Base-by-base conservation (phyloP, 768 basidiomycete species). In the Naganishia randhawae region DNA sequence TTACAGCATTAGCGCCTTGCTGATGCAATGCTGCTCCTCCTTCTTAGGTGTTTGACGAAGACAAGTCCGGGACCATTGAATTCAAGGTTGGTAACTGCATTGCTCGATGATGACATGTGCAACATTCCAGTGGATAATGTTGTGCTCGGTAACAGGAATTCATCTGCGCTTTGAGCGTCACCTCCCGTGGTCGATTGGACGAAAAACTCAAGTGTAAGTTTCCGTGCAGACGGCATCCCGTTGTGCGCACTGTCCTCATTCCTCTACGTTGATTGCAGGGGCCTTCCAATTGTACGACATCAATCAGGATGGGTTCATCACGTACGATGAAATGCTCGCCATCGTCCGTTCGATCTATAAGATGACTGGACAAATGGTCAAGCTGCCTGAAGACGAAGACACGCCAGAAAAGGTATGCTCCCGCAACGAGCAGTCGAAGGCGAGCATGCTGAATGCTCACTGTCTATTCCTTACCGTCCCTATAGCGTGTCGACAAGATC, bases 331-430 rank as follows among this genome's bases (percentile, higher is more conserved):
- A 83, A 99, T 99, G 96, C 87, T 98, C 35, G 88, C 91, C 83
- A 99, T 99, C 78, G 96, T 99, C 10, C 86, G 89, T 75, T 89
- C 92, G 51, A 99, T 99, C 82, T 99, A 98, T 85, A 97, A 95
- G 86, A 98, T 99, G 96, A 98, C 96, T 4, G 96, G 96, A 22
- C 88, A 94, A 80, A 97, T 98, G 94, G 95, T 98, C 71, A 94
- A 93, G 79, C 86, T 98, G 25, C 94, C 96, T n/a, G 84, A 88
- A 45, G 96, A 98, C 78, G 96, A 99, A 81, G 94, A 98, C 82
- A 99, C 96, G n/a, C 95, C 96, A 1, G 93, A 98, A 81, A 99
- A 98, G 90, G 94, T 87, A 74, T 50, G 76, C 64, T 31, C 1
- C 0, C 45, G 16, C 9, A n/a, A 17, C 13, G 4, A 32, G 7